phyloP scores from a whole-genome alignment of 2,329 filamentous ascomycete species.

The Sporothrix phasma region DNA sequence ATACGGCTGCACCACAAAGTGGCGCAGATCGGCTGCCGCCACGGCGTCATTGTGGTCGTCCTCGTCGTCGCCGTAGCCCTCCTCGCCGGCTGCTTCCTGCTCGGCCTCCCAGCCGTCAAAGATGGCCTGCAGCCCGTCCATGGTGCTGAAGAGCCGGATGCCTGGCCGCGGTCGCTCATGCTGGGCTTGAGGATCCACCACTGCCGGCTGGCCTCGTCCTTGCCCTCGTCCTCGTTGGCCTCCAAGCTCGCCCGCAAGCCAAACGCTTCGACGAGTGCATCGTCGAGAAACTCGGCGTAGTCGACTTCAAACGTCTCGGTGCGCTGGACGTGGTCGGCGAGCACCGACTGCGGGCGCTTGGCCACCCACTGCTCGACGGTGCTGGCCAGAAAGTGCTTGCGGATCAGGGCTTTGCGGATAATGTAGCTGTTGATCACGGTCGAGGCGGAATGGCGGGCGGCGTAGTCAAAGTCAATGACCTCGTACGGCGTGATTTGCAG shows the following conservation, averaged over 20 bases:
- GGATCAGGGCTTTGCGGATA: slow-evolving; percentile 90
- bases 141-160: slow-evolving; percentile 77
- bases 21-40: slow-evolving; percentile 80
- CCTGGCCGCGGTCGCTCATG: slow-evolving; percentile 94
- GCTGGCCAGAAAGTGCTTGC: slow-evolving; percentile 84
- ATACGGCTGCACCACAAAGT: slow-evolving; percentile 94
- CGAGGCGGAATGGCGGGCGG: slow-evolving; percentile 49
- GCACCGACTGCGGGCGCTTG: slow-evolving; percentile 64
- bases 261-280: slow-evolving; percentile 81
- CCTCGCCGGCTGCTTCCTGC: slow-evolving; percentile 47
- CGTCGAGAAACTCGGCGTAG: slow-evolving; percentile 92
- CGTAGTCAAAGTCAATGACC: slow-evolving; percentile 70
- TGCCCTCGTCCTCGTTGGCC: slow-evolving; percentile 43
- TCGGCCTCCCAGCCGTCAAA: slow-evolving; percentile 77
- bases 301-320: slow-evolving; percentile 87
- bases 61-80: slow-evolving; percentile 51
- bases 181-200: slow-evolving; percentile 99
- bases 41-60: slow-evolving; percentile 44
- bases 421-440: slow-evolving; percentile 80
- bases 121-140: slow-evolving; percentile 72
- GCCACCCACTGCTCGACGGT: slow-evolving; percentile 78
- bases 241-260: slow-evolving; percentile 73
- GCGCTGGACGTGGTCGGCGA: slow-evolving; percentile 63
- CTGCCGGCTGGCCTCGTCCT: slow-evolving; percentile 40
- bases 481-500: slow-evolving; percentile 86